Evolutionary conservation across 2,329 filamentous ascomycete genomes (phyloP).

Genomic region (Hypomyces rosellus): DNA sequence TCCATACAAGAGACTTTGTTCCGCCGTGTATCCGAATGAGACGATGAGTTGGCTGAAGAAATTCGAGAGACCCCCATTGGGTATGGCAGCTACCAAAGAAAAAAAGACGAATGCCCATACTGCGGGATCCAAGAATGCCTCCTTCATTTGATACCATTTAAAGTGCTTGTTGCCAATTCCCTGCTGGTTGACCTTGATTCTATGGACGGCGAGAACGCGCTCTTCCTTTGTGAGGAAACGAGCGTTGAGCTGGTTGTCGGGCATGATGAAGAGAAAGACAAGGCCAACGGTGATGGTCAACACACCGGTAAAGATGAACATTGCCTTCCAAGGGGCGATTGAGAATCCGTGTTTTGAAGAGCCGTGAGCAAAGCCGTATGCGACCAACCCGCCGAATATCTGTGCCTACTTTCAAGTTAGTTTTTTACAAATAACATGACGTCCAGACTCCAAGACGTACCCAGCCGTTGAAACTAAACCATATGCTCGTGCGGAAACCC

Average conservation of each 20-base stretch:
- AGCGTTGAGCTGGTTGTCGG: slow-evolving; percentile 11
- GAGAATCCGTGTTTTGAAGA: slow-evolving; percentile 6
- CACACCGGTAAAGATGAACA: slow-evolving; percentile 10
- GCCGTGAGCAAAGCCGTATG: slow-evolving; percentile 11
- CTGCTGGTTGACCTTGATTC: slow-evolving; percentile 58
- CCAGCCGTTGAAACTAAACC: slow-evolving; percentile 12
- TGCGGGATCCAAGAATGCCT: slow-evolving; percentile 7
- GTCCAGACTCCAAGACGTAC: background rate
- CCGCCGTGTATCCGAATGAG: slow-evolving; percentile 56
- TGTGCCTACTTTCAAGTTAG: slow-evolving; percentile 3
- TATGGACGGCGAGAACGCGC: slow-evolving; percentile 19
- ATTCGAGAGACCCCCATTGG: slow-evolving; percentile 17
- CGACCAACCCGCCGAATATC: slow-evolving; percentile 10
- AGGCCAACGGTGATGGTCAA: slow-evolving; percentile 9
- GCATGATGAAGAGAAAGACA: slow-evolving; percentile 9
- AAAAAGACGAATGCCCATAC: slow-evolving; percentile 10
- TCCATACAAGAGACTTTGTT: slow-evolving; percentile 59
- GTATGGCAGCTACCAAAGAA: slow-evolving; percentile 7
- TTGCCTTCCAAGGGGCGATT: slow-evolving; percentile 12
- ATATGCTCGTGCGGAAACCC: slow-evolving; percentile 7
- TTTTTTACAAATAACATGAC: background rate
- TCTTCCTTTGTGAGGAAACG: slow-evolving; percentile 10
- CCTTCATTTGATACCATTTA: slow-evolving; percentile 53
- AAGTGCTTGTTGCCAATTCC: slow-evolving; percentile 65
- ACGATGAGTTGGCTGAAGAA: slow-evolving; percentile 38